These are phyloP conservation scores for Cornus kousa DNA, from an alignment of 148 eudicot species.

Conservation along the genomic window DNA sequence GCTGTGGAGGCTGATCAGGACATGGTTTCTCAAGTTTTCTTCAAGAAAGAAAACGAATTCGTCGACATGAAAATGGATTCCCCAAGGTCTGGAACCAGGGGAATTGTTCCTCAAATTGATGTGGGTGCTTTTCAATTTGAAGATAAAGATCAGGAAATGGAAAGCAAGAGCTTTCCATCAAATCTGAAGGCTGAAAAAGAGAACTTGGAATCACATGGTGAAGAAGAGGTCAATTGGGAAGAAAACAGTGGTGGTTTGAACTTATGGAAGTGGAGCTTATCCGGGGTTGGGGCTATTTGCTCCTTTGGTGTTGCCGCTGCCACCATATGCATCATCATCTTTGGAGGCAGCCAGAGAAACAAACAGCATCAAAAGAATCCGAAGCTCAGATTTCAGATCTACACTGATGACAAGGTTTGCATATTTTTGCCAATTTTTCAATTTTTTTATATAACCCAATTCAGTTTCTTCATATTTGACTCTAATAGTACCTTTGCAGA, in stretches of 20 bases:
- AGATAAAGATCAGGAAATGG: constrained; percentile 18
- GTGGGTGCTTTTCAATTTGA: constrained; percentile 44
- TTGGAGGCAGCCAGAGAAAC: constrained; percentile 41
- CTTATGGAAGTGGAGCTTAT: constrained; percentile 68
- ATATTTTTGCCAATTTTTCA: not conserved
- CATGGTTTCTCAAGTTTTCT: constrained; percentile 66
- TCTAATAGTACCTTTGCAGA: too few relatives aligned
- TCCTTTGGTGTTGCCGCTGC: constrained; percentile 85
- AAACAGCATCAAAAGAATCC: constrained; percentile 35
- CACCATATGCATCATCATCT: constrained; percentile 54
- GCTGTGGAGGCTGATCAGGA: constrained; percentile 34
- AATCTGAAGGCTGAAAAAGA: not conserved
- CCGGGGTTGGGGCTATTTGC: constrained; percentile 70
- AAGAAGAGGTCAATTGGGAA: constrained; percentile 9
- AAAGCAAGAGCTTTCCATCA: not conserved
- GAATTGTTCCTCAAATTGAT: constrained; percentile 49
- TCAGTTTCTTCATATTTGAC: not conserved
- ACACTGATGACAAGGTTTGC: constrained; percentile 65
- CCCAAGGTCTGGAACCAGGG: constrained; percentile 57
- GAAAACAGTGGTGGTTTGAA: constrained; percentile 31
- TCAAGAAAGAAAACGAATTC: constrained; percentile 87
- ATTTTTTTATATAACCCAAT: not conserved
- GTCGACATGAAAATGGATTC: constrained; percentile 94
- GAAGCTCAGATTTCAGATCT: constrained; percentile 67
- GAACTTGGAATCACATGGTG: not conserved